These are phyloP conservation scores for Penicillium canescens DNA, from an alignment of 495 filamentous ascomycete species.

Conservation along the genomic window DNA sequence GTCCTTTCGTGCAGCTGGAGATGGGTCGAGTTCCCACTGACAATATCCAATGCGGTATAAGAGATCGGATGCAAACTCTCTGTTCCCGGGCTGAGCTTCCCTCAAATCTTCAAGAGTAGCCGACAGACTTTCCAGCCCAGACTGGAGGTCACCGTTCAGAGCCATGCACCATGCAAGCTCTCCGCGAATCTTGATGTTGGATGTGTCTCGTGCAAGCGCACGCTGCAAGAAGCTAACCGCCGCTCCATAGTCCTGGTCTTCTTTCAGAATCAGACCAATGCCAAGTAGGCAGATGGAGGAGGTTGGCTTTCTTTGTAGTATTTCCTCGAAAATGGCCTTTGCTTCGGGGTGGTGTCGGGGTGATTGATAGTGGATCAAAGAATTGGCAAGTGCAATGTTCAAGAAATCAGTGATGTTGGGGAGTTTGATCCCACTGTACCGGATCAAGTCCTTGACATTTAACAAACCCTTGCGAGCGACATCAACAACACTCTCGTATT, in stretches of 20 bases:
- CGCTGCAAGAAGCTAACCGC: slow-evolving; percentile 76
- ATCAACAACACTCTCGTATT: slow-evolving; percentile 82
- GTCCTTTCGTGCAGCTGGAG: slow-evolving; percentile 68
- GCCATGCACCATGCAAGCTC: slow-evolving; percentile 91
- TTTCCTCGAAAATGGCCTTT: slow-evolving; percentile 73
- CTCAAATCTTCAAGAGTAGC: slow-evolving; percentile 61
- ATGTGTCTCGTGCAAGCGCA: slow-evolving; percentile 67
- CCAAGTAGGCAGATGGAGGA: slow-evolving; percentile 84
- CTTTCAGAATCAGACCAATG: slow-evolving; percentile 86
- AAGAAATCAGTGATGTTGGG: slow-evolving; percentile 69
- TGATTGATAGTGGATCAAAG: slow-evolving; percentile 82
- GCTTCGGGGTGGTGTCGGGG: slow-evolving; percentile 90
- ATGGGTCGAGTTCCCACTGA: slow-evolving; percentile 79
- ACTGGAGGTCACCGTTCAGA: slow-evolving; percentile 69
- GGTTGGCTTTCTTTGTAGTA: slow-evolving; percentile 67
- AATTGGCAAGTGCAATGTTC: slow-evolving; percentile 74
- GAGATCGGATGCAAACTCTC: slow-evolving; percentile 76
- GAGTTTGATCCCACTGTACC: slow-evolving; percentile 65
- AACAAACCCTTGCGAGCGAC: slow-evolving; percentile 69
- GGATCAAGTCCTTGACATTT: slow-evolving; percentile 57
- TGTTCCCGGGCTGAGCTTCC: slow-evolving; percentile 53
- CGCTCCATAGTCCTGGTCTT: slow-evolving; percentile 80
- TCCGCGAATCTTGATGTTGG: slow-evolving; percentile 72
- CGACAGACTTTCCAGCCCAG: slow-evolving; percentile 67
- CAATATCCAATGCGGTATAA: slow-evolving; percentile 88